These are phyloP conservation scores for Entomortierella parvispora DNA, from an alignment of 192 early-diverging fungal genomes.

Conservation along the genomic window DNA sequence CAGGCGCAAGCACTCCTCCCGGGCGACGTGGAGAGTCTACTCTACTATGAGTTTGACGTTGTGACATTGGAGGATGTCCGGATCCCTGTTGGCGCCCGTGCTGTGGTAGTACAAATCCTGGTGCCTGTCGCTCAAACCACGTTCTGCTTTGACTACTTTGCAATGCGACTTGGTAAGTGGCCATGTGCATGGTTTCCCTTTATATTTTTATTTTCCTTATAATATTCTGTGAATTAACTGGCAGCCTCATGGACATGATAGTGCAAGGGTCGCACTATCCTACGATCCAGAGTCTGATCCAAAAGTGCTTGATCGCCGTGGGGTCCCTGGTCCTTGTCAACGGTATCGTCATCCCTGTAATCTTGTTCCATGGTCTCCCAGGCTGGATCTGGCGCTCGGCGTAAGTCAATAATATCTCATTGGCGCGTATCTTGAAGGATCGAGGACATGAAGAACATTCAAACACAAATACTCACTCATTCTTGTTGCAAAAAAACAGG, in stretches of 20 bases:
- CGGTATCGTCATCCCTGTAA: conserved; percentile 21
- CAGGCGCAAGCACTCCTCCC: conserved; percentile 1
- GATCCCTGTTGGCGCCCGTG: conserved; percentile 26
- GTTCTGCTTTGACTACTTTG: conserved; percentile 51
- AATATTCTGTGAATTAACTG: too few relatives aligned
- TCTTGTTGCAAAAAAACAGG: conserved; percentile 4
- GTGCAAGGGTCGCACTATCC: conserved; percentile 35
- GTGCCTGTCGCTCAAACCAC: conserved; percentile 24
- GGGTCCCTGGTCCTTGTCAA: conserved; percentile 28
- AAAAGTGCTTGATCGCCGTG: conserved; percentile 36
- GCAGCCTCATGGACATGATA: too few relatives aligned
- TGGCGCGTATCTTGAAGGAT: neutral
- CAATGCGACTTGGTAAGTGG: conserved; percentile 26
- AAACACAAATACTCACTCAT: neutral
- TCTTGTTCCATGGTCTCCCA: conserved; percentile 41
- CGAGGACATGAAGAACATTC: neutral
- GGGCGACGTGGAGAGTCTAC: conserved; percentile 23
- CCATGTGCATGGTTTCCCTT: neutral
- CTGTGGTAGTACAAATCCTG: conserved; percentile 35
- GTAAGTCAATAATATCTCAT: conserved; percentile 24
- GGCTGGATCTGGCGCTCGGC: conserved; percentile 51
- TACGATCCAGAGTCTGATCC: conserved; percentile 14
- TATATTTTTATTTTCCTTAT: neutral
- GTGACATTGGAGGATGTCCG: conserved; percentile 13
- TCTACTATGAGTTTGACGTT: conserved; percentile 41